Evolutionary conservation across 768 basidiomycete genomes (phyloP).

Genomic region (Hericium coralloides): DNA sequence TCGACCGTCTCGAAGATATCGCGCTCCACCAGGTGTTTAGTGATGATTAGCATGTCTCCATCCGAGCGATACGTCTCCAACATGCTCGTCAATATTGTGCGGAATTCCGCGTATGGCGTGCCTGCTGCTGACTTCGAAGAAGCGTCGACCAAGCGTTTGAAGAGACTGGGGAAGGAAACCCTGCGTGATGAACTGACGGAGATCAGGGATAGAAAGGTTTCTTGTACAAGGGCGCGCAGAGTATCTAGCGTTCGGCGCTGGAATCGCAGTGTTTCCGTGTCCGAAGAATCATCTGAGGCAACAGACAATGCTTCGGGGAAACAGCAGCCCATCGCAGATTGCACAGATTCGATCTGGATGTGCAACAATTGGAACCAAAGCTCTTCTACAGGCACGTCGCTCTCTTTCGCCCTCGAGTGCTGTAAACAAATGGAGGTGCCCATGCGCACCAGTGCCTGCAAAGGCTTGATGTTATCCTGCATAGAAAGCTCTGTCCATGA

Average conservation of each 20-base stretch:
- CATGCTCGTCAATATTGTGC: constrained; percentile 89
- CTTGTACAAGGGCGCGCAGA: constrained; percentile 71
- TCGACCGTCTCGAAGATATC: constrained; percentile 76
- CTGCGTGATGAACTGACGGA: constrained; percentile 52
- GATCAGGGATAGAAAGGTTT: constrained; percentile 76
- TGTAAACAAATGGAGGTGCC: constrained; percentile 65
- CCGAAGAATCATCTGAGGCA: constrained; percentile 7
- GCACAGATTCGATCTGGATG: constrained; percentile 74
- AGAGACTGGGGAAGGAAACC: constrained; percentile 86
- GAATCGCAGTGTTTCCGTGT: constrained; percentile 11
- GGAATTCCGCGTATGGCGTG: constrained; percentile 83
- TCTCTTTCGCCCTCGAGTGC: constrained; percentile 37
- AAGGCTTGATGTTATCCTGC: constrained; percentile 29
- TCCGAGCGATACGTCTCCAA: constrained; percentile 90
- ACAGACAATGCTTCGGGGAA: constrained; percentile 12
- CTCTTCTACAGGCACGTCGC: constrained; percentile 53
- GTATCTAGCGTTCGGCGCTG: constrained; percentile 34
- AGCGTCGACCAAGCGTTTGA: constrained; percentile 84
- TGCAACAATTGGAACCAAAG: constrained; percentile 85
- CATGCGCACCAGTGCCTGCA: constrained; percentile 50
- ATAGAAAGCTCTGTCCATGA: constrained; percentile 17
- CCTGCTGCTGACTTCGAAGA: constrained; percentile 39
- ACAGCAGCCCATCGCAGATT: constrained; percentile 46
- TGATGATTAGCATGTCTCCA: constrained; percentile 81
- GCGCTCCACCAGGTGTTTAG: constrained; percentile 69